Evolutionary conservation across 2,329 filamentous ascomycete species (phyloP).

Genomic region (Pseudocercospora pini-densiflorae): DNA sequence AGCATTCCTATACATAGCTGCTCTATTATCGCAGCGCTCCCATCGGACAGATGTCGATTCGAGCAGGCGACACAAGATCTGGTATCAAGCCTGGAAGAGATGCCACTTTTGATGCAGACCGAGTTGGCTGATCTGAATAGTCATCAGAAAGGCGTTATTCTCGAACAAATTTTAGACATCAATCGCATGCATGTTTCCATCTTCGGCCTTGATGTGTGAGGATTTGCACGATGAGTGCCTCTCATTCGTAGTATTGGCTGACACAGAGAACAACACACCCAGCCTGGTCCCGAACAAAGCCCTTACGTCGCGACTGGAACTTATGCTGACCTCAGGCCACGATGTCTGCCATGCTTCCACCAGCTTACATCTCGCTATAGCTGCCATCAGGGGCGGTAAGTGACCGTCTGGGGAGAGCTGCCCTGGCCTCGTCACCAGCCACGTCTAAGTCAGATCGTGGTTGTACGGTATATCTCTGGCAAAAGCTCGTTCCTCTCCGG

Average conservation of each 20-base stretch:
- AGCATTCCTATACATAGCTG: background rate
- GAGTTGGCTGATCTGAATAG: no score
- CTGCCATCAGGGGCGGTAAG: background rate
- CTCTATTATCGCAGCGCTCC: background rate
- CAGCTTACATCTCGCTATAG: background rate
- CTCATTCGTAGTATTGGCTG: no score
- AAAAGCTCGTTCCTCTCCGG: background rate
- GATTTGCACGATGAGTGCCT: no score
- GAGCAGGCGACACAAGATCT: background rate
- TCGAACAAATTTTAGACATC: no score
- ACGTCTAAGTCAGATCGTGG: background rate
- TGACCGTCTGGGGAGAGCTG: background rate
- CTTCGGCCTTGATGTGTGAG: no score
- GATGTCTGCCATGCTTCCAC: background rate
- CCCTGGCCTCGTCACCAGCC: background rate
- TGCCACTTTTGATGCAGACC: no score
- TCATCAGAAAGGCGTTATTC: no score
- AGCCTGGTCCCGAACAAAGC: no score
- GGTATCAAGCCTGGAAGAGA: background rate
- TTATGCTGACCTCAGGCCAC: background rate
- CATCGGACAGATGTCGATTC: background rate
- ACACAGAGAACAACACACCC: no score
- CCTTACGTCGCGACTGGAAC: background rate
- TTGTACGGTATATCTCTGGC: background rate
- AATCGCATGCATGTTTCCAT: no score